These are phyloP conservation scores for Smallanthus sonchifolius DNA, from an alignment of 129 eudicot species.

Conservation along the genomic window DNA sequence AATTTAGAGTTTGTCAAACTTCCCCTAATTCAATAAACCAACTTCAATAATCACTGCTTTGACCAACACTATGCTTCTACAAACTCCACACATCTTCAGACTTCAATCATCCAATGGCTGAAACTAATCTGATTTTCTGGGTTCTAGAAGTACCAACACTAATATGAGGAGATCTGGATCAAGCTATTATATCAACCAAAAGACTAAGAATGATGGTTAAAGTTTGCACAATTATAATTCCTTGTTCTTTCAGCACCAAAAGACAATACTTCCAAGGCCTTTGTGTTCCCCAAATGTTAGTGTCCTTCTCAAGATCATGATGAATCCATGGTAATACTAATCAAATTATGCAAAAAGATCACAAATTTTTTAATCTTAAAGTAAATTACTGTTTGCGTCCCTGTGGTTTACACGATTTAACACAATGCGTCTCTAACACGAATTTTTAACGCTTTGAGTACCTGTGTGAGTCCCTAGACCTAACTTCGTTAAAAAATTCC, in stretches of 20 bases:
- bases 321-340: constrained; percentile 57
- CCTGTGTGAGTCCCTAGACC: too few relatives aligned
- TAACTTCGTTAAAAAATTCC: too few relatives aligned
- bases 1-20: too few relatives aligned
- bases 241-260: constrained; percentile 10
- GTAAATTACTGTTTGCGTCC: too few relatives aligned
- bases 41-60: constrained; percentile 36
- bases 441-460: too few relatives aligned
- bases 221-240: constrained; percentile 17
- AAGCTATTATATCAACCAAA: constrained; percentile 33
- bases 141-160: constrained; percentile 8
- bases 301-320: constrained; percentile 81
- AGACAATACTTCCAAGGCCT: constrained; percentile 44
- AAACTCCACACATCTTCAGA: too few relatives aligned
- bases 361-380: background rate
- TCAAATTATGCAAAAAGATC: constrained; percentile 8
- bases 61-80: too few relatives aligned
- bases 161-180: constrained; percentile 23
- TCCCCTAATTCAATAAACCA: constrained; percentile 36
- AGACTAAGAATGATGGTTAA: constrained; percentile 24
- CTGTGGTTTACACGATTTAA: too few relatives aligned
- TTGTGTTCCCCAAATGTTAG: constrained; percentile 67
- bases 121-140: constrained; percentile 40
- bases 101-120: too few relatives aligned
- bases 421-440: too few relatives aligned